Evolutionary conservation across 768 basidiomycete genomes (phyloP), one percentile per base, ranked within the genome.

Genomic region (Xerocomellus amylosporus): DNA sequence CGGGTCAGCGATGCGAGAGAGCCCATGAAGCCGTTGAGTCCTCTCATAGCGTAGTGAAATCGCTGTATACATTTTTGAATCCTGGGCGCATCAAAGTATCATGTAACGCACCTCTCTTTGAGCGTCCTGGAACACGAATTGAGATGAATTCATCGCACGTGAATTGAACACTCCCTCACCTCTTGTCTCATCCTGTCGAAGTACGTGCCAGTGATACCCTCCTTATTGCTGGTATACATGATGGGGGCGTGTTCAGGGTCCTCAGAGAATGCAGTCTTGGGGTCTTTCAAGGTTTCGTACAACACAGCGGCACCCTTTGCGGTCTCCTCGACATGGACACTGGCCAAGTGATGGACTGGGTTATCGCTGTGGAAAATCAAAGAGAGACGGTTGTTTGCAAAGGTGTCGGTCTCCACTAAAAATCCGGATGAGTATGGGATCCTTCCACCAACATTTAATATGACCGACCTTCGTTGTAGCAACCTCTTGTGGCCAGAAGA

Each of bases 311-410:
- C 60, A 17, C 57, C 70, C 51, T 56, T 64, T 17, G 50, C 47
- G 8, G 15, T 20, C 10, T 41, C 49, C 26, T 69, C 60, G 26
- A 64, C 51, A 9, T 66, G 67, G 22, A 60, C 51, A 31, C 24
- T 47, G 34, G 61, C 13, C 54, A 67, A 60, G 46, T 64, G 60
- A 34, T 50, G 54, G 28, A 61, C 58, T 26, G 68, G 56, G 28
- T 70, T 61, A 22, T 62, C 45, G 13, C 55, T 58, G 28, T 60
- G 64, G 6, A 74, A 58, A 38, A 61, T 60, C 8, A 68, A 40
- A n/a, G 71, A 73, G 8, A 74, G 59, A 0, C 71, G 70, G 43
- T 68, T 74, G 58, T 74, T 74, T 19, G 70, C 59, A 49, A 72
- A 75, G 0, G 65, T 64, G 31, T 71, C 61, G 5, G 49, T 54